These are phyloP conservation scores for Exobasidium rhododendri DNA, from an alignment of 1,284 basidiomycete genomes.

Conservation along the genomic window DNA sequence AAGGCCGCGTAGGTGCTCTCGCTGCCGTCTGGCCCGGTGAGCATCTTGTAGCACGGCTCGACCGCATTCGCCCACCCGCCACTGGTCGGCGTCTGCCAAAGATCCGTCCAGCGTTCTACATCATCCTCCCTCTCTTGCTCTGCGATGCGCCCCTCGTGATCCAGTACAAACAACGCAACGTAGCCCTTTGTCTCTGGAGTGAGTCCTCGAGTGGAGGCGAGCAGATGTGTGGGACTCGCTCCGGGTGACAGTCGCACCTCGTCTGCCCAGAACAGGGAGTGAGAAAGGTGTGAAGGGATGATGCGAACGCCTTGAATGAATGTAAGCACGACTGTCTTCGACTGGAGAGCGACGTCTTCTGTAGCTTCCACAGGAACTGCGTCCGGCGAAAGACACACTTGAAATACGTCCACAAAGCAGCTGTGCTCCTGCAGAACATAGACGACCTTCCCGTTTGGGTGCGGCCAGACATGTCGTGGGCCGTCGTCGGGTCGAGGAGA, in stretches of 20 bases:
- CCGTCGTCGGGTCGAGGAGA: conserved; percentile 55
- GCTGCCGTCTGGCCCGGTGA: conserved; percentile 19
- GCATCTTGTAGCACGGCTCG: conserved; percentile 47
- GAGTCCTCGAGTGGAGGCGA: conserved; percentile 56
- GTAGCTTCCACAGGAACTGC: conserved; percentile 12
- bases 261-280: conserved; percentile 53
- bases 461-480: conserved; percentile 56
- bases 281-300: conserved; percentile 39
- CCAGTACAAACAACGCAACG: conserved; percentile 53
- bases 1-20: conserved; percentile 41
- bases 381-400: conserved; percentile 16
- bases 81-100: conserved; percentile 54
- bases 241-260: conserved; percentile 55
- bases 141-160: conserved; percentile 38
- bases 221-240: conserved; percentile 36
- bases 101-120: neutral
- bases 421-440: conserved; percentile 55
- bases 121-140: neutral
- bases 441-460: conserved; percentile 55
- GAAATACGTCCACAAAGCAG: conserved; percentile 46
- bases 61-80: conserved; percentile 58
- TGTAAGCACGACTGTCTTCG: conserved; percentile 18
- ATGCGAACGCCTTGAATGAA: conserved; percentile 50
- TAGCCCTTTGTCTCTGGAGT: conserved; percentile 50
- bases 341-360: neutral